Evolutionary conservation across 1,139 yeast species (phyloP), one percentile per base, ranked within the genome.

Genomic region (Pneumocystis sp.): DNA sequence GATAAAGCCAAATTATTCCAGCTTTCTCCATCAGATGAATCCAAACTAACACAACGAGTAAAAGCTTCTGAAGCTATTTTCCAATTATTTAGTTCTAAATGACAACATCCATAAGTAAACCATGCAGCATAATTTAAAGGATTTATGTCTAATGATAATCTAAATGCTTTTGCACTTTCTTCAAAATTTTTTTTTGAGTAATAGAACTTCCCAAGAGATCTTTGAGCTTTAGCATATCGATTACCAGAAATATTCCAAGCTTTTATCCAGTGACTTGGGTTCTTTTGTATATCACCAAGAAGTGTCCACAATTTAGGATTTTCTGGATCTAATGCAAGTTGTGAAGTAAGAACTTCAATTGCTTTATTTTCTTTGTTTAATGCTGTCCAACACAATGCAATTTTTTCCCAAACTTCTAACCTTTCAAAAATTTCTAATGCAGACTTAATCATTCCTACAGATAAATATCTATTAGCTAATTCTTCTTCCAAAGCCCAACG

Each of bases 1-100:
- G 97, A 85, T 21, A 95, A 85, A 4, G 96, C 91, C 70, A 95
- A 80, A 73, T 93, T 95, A n/a, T 96, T 86, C 98, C 98, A 95
- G 1, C 96, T 85, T 73, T 85, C 85, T 0, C 95, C 81, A 72
- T 85, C 90, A 0, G 85, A 81, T 57, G 88, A 96, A 72, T 91
- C 97, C 64, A 93, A 75, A 0, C 96, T 80, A 37, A 90, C 93
- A 77, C 97, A 90, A 71, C 97, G 80, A 1, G 96, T 86, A 74
- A 95, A 91, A 0, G 97, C 97, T 73, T 89, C 96, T 0, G 96
- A 85, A 0, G 97, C 96, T 63, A 88, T 76, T 56, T 85, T 87
- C 76, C 81, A 88, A 70, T 87, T 85, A 12, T 78, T 81, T 15
- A 84, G 76, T 72, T 90, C 96, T 64, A 95, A 78, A 0, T 96